Base-by-base conservation (phyloP, 768 basidiomycete genomes). In the Tricholoma furcatifolium region DNA sequence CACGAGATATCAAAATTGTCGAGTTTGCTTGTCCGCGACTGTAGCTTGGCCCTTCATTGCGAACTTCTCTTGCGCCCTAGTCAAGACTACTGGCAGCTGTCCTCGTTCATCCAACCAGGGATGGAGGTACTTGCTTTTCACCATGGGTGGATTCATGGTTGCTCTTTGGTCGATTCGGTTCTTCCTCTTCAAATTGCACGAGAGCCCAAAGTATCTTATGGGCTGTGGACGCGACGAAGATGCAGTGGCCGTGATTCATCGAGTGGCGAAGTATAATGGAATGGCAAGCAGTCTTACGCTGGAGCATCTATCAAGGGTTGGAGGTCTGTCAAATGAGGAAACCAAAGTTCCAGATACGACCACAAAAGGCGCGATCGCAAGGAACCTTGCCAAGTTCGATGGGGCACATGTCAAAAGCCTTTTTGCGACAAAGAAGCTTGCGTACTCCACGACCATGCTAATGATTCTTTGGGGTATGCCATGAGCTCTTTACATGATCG, bases 201-300 rank as follows among this genome's bases (percentile, higher is more conserved):
- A 90, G 65, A 83, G 82, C 54, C 88, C 88, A 1, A 84, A 86
- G 56, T 90, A 79, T 62, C 79, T 87, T 40, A 84, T 88, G 74
- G 82, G 84, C 7, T 79, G 82, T 54, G 88, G 88, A 11, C 66
- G 69, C 36, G 87, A 88, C 56, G 76, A 74, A 20, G 69, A 76
- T 17, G 88, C 87, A 0, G 82, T 88, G 4, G 77, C 79, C n/a
- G 69, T 87, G 46, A 69, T 90, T 17, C 83, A 84, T 50, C 72
- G 74, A 24, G 74, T 91, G 7, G 88, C 88, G 2, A 64, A 67
- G 21, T 77, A 80, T 56, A 91, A 91, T 58, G 76, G 81, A 3
- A 82, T 60, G 56, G 73, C 65, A 27, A 76, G 71, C 45, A 67
- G 41, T 51, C 66, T 89, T 39, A 79, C 75, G 8, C 50, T 85